Percentiles rank a stretch among this genome's conserved stretches.
These are phyloP conservation scores for Metschnikowia bowlesiae DNA, from an alignment of 805 yeast species.

Conservation along the genomic window DNA sequence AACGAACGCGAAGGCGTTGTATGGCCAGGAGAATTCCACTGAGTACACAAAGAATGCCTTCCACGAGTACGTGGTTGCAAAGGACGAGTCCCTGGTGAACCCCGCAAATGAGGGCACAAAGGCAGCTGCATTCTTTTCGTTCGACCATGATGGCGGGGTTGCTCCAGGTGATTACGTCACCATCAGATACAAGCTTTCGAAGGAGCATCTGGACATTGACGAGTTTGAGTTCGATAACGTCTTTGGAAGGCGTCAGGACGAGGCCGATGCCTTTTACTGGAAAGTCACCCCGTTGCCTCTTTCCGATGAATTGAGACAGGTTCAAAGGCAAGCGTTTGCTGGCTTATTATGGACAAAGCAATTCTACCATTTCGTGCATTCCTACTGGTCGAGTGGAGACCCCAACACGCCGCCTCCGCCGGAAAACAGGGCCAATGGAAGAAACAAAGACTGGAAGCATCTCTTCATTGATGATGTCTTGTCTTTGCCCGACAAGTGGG, in stretches of 20 bases:
- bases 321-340: conserved; percentile 92
- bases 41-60: conserved; percentile 82
- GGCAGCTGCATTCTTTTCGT: conserved; percentile 77
- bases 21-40: conserved; percentile 55
- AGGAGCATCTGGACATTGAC: conserved; percentile 45
- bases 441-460: conserved; percentile 87
- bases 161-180: conserved; percentile 87
- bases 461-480: conserved; percentile 81
- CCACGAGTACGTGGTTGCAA: conserved; percentile 74
- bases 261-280: conserved; percentile 93
- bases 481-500: conserved; percentile 94
- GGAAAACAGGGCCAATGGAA: conserved; percentile 74
- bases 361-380: conserved; percentile 80
- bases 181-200: conserved; percentile 68
- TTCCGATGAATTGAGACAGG: conserved; percentile 69
- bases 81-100: conserved; percentile 56
- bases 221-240: conserved; percentile 69
- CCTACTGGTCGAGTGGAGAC: conserved; percentile 86
- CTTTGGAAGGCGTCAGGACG: conserved; percentile 69
- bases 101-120: conserved; percentile 75
- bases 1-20: conserved; percentile 68
- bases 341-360: conserved; percentile 94
- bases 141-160: conserved; percentile 71
- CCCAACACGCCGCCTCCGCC: conserved; percentile 72
- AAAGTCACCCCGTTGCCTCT: conserved; percentile 81